phyloP scores from a whole-genome alignment of 2,329 filamentous ascomycete genomes.

The Aspergillus aculeatus region DNA sequence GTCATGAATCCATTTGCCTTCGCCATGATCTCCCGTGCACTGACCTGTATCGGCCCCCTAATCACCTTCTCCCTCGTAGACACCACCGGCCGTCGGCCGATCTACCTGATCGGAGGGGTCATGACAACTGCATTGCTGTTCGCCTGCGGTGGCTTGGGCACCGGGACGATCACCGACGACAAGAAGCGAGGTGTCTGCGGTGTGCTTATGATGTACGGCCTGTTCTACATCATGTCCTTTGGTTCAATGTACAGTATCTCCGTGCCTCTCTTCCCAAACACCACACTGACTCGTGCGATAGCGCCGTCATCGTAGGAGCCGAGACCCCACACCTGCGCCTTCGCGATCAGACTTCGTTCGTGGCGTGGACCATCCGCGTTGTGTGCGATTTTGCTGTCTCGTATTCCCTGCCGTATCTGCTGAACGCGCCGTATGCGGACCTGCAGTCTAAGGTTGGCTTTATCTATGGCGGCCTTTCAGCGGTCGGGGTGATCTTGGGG shows the following conservation, averaged over 20 bases:
- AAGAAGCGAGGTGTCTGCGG: conserved; percentile 5
- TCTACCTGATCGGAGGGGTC: neutral
- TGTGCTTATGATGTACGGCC: conserved; percentile 1
- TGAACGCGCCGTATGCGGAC: neutral
- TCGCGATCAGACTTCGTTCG: conserved; percentile 6
- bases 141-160: neutral
- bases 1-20: conserved; percentile 2
- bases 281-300: neutral
- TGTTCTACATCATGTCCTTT: conserved; percentile 5
- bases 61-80: neutral
- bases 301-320: neutral
- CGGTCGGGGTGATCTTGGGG: neutral
- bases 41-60: too few species aligned
- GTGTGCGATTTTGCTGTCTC: conserved; percentile 1
- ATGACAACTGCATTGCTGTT: neutral
- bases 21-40: neutral
- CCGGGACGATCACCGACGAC: neutral
- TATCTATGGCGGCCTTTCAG: conserved; percentile 5
- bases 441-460: conserved; percentile 6
- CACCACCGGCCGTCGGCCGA: neutral
- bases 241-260: neutral
- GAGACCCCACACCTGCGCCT: conserved; percentile 5
- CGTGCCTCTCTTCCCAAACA: too few species aligned
- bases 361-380: conserved; percentile 2
- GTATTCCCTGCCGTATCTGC: conserved; percentile 8